Evolutionary conservation across 2,329 filamentous ascomycete species (phyloP).

Genomic region (Sphaerulina musiva): DNA sequence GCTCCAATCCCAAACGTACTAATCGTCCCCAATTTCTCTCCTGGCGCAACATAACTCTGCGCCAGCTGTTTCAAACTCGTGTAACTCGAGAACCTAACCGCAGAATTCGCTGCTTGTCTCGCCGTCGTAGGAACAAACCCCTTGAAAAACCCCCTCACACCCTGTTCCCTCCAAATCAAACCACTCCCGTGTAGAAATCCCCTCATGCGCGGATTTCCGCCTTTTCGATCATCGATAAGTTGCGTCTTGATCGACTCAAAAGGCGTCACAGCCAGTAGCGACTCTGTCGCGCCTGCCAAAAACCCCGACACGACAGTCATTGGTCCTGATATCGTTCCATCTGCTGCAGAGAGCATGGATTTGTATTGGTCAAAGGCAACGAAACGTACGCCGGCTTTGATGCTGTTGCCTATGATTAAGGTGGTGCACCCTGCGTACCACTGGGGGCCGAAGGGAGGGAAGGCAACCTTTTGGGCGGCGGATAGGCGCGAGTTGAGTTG

Average conservation of each 20-base stretch:
- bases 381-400: conserved; percentile 94
- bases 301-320: conserved; percentile 90
- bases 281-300: conserved; percentile 90
- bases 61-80: conserved; percentile 85
- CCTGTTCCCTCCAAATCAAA: conserved; percentile 81
- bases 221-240: conserved; percentile 93
- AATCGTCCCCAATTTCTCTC: conserved; percentile 82
- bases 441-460: conserved; percentile 85
- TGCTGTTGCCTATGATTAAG: conserved; percentile 89
- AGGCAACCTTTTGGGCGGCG: conserved; percentile 79
- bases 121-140: conserved; percentile 93
- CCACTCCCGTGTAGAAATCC: conserved; percentile 87
- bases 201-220: conserved; percentile 72
- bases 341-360: conserved; percentile 66
- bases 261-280: conserved; percentile 84
- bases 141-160: conserved; percentile 89
- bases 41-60: conserved; percentile 85
- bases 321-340: conserved; percentile 84
- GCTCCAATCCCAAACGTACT: conserved; percentile 90
- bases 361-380: conserved; percentile 97
- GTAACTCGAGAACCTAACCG: conserved; percentile 89
- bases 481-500: conserved; percentile 83
- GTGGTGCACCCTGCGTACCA: conserved; percentile 99
- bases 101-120: conserved; percentile 88
- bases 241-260: conserved; percentile 99